phyloP scores from a whole-genome alignment of 345 rosid species.

The Camelina laxa region DNA sequence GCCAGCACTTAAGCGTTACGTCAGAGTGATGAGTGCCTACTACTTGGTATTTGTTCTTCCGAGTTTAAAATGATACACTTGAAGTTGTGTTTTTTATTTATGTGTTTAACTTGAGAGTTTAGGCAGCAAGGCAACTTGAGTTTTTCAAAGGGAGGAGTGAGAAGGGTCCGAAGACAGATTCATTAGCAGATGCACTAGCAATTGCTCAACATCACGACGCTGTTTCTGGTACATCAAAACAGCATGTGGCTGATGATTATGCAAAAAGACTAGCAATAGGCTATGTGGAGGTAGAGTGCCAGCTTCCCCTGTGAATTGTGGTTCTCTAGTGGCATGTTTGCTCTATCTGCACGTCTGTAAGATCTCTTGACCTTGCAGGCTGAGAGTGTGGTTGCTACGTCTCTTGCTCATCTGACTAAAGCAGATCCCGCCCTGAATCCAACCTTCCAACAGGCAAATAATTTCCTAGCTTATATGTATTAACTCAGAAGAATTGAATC shows the following conservation, averaged over 20 bases:
- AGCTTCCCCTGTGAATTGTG: constrained; percentile 1
- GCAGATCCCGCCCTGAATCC: constrained; percentile 47
- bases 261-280: constrained; percentile 88
- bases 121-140: constrained; percentile 97
- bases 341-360: constrained; percentile 12
- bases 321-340: constrained; percentile 22
- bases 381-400: constrained; percentile 77
- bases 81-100: constrained; percentile 18
- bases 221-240: constrained; percentile 88
- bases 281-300: constrained; percentile 65
- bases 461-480: constrained; percentile 22
- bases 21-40: constrained; percentile 90
- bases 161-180: constrained; percentile 73
- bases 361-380: constrained; percentile 56
- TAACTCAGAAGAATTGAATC: constrained; percentile 10
- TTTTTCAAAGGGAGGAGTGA: constrained; percentile 75
- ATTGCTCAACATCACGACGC: constrained; percentile 98
- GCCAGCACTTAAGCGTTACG: constrained; percentile 88
- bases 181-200: constrained; percentile 89
- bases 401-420: constrained; percentile 74
- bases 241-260: constrained; percentile 95
- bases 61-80: constrained; percentile 1
- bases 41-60: constrained; percentile 65
- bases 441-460: constrained; percentile 76
- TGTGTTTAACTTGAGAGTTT: constrained; percentile 38